A percentile compares a stretch with the other conserved stretches of the same genome.
These are phyloP conservation scores for Aureobasidium subglaciale DNA, from an alignment of 2,329 filamentous ascomycete genomes.

Conservation along the genomic window DNA sequence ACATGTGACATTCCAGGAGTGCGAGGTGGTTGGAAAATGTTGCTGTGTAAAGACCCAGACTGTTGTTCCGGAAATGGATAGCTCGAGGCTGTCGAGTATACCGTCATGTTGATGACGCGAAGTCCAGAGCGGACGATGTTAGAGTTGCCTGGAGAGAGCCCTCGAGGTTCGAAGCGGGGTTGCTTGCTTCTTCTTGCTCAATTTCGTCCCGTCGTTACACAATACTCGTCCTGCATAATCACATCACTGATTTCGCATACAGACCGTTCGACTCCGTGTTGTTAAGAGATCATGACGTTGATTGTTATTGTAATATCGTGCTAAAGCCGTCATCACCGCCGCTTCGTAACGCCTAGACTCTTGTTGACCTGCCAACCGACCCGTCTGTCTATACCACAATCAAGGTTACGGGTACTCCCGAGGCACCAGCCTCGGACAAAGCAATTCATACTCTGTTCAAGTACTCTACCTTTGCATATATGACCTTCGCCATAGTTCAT, in stretches of 20 bases:
- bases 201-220: neutral
- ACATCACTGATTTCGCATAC: neutral
- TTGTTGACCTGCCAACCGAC: constrained; percentile 9
- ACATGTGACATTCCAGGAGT: constrained; percentile 4
- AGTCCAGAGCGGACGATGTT: neutral
- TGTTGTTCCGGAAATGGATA: constrained; percentile 7
- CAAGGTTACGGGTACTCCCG: neutral
- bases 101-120: neutral
- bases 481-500: too few species aligned
- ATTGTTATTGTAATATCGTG: constrained; percentile 11
- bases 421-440: too few species aligned
- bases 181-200: constrained; percentile 10
- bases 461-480: too few species aligned
- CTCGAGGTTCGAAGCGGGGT: constrained; percentile 2
- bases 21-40: constrained; percentile 14
- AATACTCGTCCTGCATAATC: neutral
- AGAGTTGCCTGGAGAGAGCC: neutral
- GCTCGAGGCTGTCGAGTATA: constrained; percentile 5
- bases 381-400: neutral
- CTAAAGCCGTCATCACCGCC: neutral
- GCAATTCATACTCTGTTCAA: too few species aligned
- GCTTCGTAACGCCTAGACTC: constrained; percentile 6
- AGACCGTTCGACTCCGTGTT: neutral
- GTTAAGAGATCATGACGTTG: neutral
- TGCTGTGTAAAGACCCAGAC: neutral